Percentiles rank a stretch among this genome's conserved stretches.
phyloP scores from a whole-genome alignment of 2,329 filamentous ascomycete genomes.

The Hymenoscyphus albidus region DNA sequence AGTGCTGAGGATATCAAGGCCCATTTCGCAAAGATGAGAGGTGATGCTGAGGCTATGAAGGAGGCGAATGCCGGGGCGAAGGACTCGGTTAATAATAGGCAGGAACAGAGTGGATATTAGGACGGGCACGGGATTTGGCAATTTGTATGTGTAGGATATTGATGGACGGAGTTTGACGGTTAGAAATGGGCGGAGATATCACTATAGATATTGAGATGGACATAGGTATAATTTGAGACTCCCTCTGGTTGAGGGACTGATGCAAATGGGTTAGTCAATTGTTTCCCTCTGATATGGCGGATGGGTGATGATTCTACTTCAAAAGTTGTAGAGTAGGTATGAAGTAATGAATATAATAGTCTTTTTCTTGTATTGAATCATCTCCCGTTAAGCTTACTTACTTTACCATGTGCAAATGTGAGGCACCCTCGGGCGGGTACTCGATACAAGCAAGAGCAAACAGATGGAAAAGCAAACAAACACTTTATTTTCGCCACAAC shows the following conservation, averaged over 20 bases:
- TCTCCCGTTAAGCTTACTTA: too few species aligned
- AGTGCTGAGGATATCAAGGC: constrained; percentile 93
- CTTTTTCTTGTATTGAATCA: not conserved
- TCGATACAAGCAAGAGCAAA: too few species aligned
- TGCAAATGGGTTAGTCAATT: not conserved
- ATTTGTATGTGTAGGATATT: constrained; percentile 11
- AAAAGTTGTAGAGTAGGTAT: not conserved
- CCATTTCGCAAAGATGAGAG: constrained; percentile 91
- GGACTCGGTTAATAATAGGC: constrained; percentile 35
- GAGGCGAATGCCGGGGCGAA: constrained; percentile 32
- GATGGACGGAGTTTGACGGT: not conserved
- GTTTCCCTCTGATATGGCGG: not conserved
- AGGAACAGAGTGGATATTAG: constrained; percentile 44
- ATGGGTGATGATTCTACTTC: not conserved
- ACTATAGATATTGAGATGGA: not conserved
- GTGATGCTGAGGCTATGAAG: constrained; percentile 61
- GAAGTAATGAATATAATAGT: not conserved
- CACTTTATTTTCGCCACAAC: too few species aligned
- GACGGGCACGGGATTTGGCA: not conserved
- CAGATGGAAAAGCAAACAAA: too few species aligned
- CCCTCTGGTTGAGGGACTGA: not conserved
- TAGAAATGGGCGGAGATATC: not conserved
- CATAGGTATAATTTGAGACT: not conserved
- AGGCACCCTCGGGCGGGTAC: too few species aligned
- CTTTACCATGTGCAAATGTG: too few species aligned